Evolutionary conservation across 2,329 filamentous ascomycete species (phyloP), one percentile per base, ranked within the genome.

Genomic region (Phialophora verrucosa): DNA sequence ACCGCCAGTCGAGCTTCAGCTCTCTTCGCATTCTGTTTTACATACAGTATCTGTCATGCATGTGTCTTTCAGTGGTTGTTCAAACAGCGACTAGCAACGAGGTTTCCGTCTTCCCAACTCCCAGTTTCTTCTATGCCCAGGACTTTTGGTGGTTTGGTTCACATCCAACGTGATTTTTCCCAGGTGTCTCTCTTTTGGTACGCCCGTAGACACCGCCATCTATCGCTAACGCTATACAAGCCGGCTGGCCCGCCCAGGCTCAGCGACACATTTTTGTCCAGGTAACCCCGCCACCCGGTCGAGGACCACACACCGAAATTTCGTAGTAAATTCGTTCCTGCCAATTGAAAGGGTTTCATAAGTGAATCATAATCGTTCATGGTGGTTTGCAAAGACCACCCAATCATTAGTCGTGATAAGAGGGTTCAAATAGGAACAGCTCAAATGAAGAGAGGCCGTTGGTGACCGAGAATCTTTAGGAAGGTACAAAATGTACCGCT

Each of bases 371-470:
- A 61, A 62, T 69, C 66, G 59, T 65, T 63, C 63, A 64, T 63
- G 63, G 63, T 62, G 66, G 20, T 47, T 35, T 17, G 14, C 53
- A 35, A 49, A 35, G 47, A 62, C 63, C 61, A 47, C 60, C 60
- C 60, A 62, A 66, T 69, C 66, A 69, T 69, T 68, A 69, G 38
- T 69, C 66, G 60, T 69, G 62, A 62, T 50, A 66, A 66, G 31
- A 51, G 31, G 20, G 23, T 23, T 47, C 20, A 20, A n/a, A 60
- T 32, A 62, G 25, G 42, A 65, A 56, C 35, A 4, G 14, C 20
- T 47, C 14, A 27, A 51, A 50, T 51, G 29, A 35, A 57, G 17
- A 58, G 38, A 38, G 51, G 14, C 25, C 38, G n/a, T 17, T 25
- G 51, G 17, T 8, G 44, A 29, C 29, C 53, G 14, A 53, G 29